phyloP scores from a whole-genome alignment of 2,329 filamentous ascomycete species.

The Apiospora phragmitis region DNA sequence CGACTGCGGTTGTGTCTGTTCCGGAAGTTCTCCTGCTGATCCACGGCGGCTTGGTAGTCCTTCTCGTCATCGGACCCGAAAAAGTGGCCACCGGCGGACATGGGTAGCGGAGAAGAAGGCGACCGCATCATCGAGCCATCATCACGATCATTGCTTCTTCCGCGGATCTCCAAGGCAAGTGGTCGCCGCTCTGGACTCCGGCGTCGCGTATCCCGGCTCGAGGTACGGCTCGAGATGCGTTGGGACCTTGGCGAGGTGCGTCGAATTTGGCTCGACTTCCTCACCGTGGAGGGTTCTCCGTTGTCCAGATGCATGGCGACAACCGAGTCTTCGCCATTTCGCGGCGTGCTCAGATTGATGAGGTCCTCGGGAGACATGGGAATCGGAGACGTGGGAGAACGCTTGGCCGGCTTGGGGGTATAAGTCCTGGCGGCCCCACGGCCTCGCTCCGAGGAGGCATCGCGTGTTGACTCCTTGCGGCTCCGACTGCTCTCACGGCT shows the following conservation, averaged over 20 bases:
- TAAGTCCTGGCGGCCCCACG: slow-evolving; percentile 65
- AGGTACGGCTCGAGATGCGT: slow-evolving; percentile 45
- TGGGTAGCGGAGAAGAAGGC: slow-evolving; percentile 78
- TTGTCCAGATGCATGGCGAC: slow-evolving; percentile 29
- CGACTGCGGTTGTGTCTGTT: slow-evolving; percentile 55
- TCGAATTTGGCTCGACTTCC: slow-evolving; percentile 40
- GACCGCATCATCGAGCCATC: slow-evolving; percentile 64
- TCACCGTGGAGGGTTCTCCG: slow-evolving; percentile 45
- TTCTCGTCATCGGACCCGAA: slow-evolving; percentile 66
- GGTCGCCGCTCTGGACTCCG: slow-evolving; percentile 48
- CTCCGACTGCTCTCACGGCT: slow-evolving; percentile 51
- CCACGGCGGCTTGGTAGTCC: slow-evolving; percentile 54
- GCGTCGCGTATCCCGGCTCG: slow-evolving; percentile 48
- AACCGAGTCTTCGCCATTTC: slow-evolving; percentile 25
- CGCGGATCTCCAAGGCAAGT: slow-evolving; percentile 53
- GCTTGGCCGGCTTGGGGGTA: slow-evolving; percentile 69
- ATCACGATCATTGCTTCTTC: slow-evolving; percentile 62
- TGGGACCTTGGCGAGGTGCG: slow-evolving; percentile 29
- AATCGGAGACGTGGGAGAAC: slow-evolving; percentile 87
- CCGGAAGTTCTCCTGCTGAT: slow-evolving; percentile 57
- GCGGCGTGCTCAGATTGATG: slow-evolving; percentile 58
- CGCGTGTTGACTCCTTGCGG: slow-evolving; percentile 52
- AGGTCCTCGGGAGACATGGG: slow-evolving; percentile 93
- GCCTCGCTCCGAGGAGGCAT: slow-evolving; percentile 70
- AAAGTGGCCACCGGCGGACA: slow-evolving; percentile 61